These are phyloP conservation scores for Discostella pseudostelligera DNA, from an alignment of 108 stramenopile genomes.

Conservation along the genomic window DNA sequence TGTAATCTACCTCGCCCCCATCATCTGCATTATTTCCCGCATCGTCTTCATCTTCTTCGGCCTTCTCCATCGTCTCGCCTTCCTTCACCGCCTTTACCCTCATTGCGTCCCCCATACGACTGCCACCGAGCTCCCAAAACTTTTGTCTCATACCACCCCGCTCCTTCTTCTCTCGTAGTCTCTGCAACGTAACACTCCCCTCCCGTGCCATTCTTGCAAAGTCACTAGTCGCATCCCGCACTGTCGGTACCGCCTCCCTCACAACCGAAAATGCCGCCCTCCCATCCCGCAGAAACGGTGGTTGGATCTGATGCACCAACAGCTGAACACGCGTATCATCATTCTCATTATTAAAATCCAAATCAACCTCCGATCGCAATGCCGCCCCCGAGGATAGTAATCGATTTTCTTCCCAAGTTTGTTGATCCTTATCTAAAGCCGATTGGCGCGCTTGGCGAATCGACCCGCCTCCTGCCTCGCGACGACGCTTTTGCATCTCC, in stretches of 20 bases:
- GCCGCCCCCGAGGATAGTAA: constrained; percentile 88
- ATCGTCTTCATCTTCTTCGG: constrained; percentile 22
- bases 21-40: constrained; percentile 32
- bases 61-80: constrained; percentile 29
- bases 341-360: constrained; percentile 72
- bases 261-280: constrained; percentile 80
- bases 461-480: constrained; percentile 6
- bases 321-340: constrained; percentile 74
- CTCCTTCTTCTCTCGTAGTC: constrained; percentile 84
- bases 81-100: constrained; percentile 60
- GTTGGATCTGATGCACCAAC: constrained; percentile 94
- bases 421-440: constrained; percentile 88
- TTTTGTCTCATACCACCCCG: constrained; percentile 91
- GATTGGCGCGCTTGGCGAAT: constrained; percentile 57
- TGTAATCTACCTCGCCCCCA: constrained; percentile 83
- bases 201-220: constrained; percentile 92
- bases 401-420: constrained; percentile 97
- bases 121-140: constrained; percentile 99
- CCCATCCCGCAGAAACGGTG: constrained; percentile 92
- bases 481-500: constrained; percentile 72
- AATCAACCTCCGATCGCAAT: constrained; percentile 58
- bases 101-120: constrained; percentile 92
- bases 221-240: constrained; percentile 82
- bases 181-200: constrained; percentile 78
- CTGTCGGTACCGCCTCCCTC: constrained; percentile 83